Conservation (phyloP, 768 basidiomycete species). For the Hydnomerulius pinastri region DNA sequence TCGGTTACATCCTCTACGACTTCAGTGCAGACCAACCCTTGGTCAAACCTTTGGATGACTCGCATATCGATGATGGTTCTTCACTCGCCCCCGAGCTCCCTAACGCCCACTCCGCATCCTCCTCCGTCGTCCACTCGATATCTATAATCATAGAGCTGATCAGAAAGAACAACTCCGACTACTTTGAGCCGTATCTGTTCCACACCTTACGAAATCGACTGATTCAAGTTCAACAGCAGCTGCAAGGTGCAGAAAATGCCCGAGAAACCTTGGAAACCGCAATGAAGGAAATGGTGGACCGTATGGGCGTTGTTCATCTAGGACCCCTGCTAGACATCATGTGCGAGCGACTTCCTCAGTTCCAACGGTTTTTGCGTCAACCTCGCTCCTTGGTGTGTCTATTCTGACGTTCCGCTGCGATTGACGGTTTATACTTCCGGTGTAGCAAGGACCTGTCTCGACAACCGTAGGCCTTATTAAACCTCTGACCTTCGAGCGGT, state of each 20-base stretch:
- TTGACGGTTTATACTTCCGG: slow-evolving; percentile 12
- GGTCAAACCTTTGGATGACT: slow-evolving; percentile 16
- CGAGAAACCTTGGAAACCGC: slow-evolving; percentile 69
- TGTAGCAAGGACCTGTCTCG: slow-evolving; percentile 63
- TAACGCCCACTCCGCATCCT: slow-evolving; percentile 58
- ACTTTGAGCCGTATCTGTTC: slow-evolving; percentile 96
- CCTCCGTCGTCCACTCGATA: slow-evolving; percentile 84
- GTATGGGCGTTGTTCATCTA: slow-evolving; percentile 90
- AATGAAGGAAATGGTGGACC: slow-evolving; percentile 79
- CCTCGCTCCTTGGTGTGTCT: slow-evolving; percentile 77
- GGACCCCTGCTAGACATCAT: slow-evolving; percentile 78
- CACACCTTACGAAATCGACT: slow-evolving; percentile 90
- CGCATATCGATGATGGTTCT: slow-evolving; percentile 12
- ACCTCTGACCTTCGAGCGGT: slow-evolving; percentile 92
- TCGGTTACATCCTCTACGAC: slow-evolving; percentile 75
- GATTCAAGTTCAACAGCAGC: slow-evolving; percentile 81
- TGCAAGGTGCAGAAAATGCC: slow-evolving; percentile 55
- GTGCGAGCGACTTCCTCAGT: slow-evolving; percentile 62
- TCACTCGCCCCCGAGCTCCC: slow-evolving; percentile 20
- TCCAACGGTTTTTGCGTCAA: slow-evolving; percentile 67
- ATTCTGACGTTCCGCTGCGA: slow-evolving; percentile 2
- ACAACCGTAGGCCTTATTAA: slow-evolving; percentile 74
- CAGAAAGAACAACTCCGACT: slow-evolving; percentile 97
- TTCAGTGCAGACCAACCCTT: slow-evolving; percentile 37
- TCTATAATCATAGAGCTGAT: slow-evolving; percentile 92